Base-by-base conservation (phyloP, 495 filamentous ascomycete species). In the Aspergillus taichungensis region DNA sequence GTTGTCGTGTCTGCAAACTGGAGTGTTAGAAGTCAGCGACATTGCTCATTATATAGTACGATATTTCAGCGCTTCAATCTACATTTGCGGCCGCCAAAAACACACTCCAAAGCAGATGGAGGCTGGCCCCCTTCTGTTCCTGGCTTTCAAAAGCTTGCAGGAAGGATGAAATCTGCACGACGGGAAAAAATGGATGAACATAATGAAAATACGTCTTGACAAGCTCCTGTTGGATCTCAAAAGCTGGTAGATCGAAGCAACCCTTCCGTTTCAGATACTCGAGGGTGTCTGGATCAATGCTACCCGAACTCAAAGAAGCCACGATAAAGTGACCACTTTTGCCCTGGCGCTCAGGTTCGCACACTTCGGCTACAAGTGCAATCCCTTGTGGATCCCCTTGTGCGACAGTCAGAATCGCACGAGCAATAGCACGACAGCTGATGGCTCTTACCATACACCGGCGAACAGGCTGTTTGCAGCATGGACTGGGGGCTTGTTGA, bases 71-170 rank as follows among this genome's bases (percentile, higher is more conserved):
- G 9, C 3, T 5, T 9, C 11, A 2, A 9, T 6, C 13, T 45
- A 45, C 42, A 45, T 45, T 45, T 18, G 42, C 30, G 28, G 30
- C 32, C 8, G 42, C 42, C 8, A 45, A 13, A 45, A 45, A 45
- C 10, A 45, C 36, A 13, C 42, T 45, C 42, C 42, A 45, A 5
- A 45, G 13, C 3, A 45, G 42, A 3, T 35, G 42, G 7, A 45
- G 30, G 30, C 42, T 45, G 11, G 36, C 5, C 6, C 36, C 31
- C 10, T 34, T 14, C 7, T 33, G 30, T n/a, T 9, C 30, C 8
- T 36, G 18, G 18, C 18, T 34, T 13, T 35, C 30, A n/a, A 13
- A 45, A 11, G 11, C 5, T 10, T 45, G 13, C 3, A 45, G 29
- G 13, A 45, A 45, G 8, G 42, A 34, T 9, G 13, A 14, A 8